These are phyloP conservation scores for Platismatia glauca DNA, from an alignment of 495 filamentous ascomycete genomes.

Conservation along the genomic window DNA sequence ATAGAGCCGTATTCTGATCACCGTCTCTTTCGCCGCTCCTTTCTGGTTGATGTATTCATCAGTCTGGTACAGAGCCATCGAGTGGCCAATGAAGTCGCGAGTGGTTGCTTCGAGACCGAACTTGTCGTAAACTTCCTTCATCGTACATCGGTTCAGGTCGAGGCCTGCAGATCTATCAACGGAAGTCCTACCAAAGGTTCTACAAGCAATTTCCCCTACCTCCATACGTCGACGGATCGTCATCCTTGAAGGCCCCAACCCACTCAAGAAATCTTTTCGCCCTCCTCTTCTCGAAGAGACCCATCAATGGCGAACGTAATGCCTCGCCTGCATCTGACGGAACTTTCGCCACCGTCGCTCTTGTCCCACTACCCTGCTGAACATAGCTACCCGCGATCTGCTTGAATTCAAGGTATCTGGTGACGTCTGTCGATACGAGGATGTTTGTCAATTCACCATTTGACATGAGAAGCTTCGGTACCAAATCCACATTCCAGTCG, in stretches of 20 bases:
- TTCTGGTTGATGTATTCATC: constrained; percentile 72
- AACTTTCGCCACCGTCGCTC: constrained; percentile 90
- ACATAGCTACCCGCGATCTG: constrained; percentile 97
- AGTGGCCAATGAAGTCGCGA: constrained; percentile 92
- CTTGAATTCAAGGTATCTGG: constrained; percentile 95
- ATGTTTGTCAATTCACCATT: constrained; percentile 98
- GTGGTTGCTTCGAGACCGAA: constrained; percentile 88
- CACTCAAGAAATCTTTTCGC: constrained; percentile 97
- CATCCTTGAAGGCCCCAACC: constrained; percentile 82
- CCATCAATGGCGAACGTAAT: constrained; percentile 87
- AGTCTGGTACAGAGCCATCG: constrained; percentile 90
- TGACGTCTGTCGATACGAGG: constrained; percentile 92
- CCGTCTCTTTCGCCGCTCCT: constrained; percentile 73
- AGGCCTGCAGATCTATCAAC: constrained; percentile 50
- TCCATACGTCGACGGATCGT: constrained; percentile 70
- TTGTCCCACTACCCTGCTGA: constrained; percentile 70
- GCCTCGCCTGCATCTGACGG: constrained; percentile 90
- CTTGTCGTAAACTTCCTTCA: constrained; percentile 97
- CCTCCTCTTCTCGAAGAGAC: constrained; percentile 91
- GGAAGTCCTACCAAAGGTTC: neutral
- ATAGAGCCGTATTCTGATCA: constrained; percentile 89
- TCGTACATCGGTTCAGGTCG: constrained; percentile 66
- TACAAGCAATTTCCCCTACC: constrained; percentile 10
- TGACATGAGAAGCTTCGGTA: constrained; percentile 96
- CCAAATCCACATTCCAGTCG: constrained; percentile 99